Conservation (phyloP, 768 basidiomycete species). For the Tricholoma saponaceum region DNA sequence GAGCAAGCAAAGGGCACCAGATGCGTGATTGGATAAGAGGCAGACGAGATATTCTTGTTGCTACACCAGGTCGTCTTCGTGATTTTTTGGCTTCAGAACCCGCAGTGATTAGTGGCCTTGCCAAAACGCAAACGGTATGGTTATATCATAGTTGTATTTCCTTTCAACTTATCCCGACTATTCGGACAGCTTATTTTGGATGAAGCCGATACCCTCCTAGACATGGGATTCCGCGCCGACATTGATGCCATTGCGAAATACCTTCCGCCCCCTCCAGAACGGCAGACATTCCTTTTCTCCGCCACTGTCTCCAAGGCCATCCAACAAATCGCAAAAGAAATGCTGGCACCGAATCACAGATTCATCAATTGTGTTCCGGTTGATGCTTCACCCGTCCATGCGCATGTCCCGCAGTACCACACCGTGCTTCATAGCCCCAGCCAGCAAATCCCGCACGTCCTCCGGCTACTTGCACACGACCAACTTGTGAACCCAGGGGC, state of each 20-base stretch:
- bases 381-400: slow-evolving; percentile 60
- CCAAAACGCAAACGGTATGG: slow-evolving; percentile 56
- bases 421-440: slow-evolving; percentile 64
- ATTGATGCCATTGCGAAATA: slow-evolving; percentile 65
- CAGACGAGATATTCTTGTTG: slow-evolving; percentile 78
- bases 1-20: slow-evolving; percentile 61
- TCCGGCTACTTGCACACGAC: slow-evolving; percentile 83
- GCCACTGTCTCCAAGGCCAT: slow-evolving; percentile 78
- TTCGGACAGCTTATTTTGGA: slow-evolving; percentile 74
- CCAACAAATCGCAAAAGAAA: slow-evolving; percentile 60
- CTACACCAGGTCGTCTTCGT: slow-evolving; percentile 83
- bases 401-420: slow-evolving; percentile 77
- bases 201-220: slow-evolving; percentile 87
- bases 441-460: slow-evolving; percentile 74
- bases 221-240: slow-evolving; percentile 90
- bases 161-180: slow-evolving; percentile 5
- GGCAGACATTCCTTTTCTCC: slow-evolving; percentile 92
- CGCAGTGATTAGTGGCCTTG: slow-evolving; percentile 48
- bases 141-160: slow-evolving; percentile 1
- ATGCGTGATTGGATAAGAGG: slow-evolving; percentile 61
- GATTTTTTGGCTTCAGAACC: slow-evolving; percentile 65
- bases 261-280: slow-evolving; percentile 56
- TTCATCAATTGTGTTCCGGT: slow-evolving; percentile 72
- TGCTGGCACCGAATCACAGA: slow-evolving; percentile 55
- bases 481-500: slow-evolving; percentile 64